A percentile compares a stretch with the other conserved stretches of the same genome.
Evolutionary conservation across 192 early-diverging fungal genomes (phyloP).

Genomic region (Coemansia reversa): DNA sequence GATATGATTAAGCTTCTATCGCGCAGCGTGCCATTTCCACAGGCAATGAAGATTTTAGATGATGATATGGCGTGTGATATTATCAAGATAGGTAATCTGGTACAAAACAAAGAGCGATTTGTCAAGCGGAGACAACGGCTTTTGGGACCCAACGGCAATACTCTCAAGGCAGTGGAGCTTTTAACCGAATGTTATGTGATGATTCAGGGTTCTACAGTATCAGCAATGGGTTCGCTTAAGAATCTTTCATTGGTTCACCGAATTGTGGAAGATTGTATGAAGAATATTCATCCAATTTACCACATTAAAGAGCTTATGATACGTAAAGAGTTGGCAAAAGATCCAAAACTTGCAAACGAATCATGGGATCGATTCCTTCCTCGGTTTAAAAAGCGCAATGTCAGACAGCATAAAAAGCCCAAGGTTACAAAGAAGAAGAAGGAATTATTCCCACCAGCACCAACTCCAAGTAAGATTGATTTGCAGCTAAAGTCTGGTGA

Average conservation of each 20-base stretch:
- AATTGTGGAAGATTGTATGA: conserved; percentile 96
- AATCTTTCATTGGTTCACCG: conserved; percentile 84
- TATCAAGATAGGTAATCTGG: conserved; percentile 95
- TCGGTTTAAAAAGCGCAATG: conserved; percentile 91
- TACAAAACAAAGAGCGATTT: conserved; percentile 96
- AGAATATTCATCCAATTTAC: conserved; percentile 98
- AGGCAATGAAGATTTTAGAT: conserved; percentile 90
- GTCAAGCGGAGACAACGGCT: conserved; percentile 94
- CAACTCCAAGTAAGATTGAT: conserved; percentile 84
- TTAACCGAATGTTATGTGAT: conserved; percentile 93
- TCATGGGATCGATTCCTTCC: conserved; percentile 98
- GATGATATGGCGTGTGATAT: conserved; percentile 92
- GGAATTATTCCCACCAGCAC: conserved; percentile 89
- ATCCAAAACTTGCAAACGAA: conserved; percentile 88
- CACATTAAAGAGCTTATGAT: conserved; percentile 99
- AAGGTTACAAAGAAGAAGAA: conserved; percentile 72
- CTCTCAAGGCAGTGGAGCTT: conserved; percentile 94
- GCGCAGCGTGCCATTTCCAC: conserved; percentile 89
- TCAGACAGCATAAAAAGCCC: conserved; percentile 65
- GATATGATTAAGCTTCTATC: conserved; percentile 94
- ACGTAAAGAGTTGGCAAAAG: conserved; percentile 94
- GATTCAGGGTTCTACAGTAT: conserved; percentile 98
- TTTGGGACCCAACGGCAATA: conserved; percentile 94
- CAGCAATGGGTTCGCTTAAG: conserved; percentile 87
- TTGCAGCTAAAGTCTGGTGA: conserved; percentile 92